Conservation (phyloP, 192 early-diverging fungal genomes). For the Geranomyces michiganensis region DNA sequence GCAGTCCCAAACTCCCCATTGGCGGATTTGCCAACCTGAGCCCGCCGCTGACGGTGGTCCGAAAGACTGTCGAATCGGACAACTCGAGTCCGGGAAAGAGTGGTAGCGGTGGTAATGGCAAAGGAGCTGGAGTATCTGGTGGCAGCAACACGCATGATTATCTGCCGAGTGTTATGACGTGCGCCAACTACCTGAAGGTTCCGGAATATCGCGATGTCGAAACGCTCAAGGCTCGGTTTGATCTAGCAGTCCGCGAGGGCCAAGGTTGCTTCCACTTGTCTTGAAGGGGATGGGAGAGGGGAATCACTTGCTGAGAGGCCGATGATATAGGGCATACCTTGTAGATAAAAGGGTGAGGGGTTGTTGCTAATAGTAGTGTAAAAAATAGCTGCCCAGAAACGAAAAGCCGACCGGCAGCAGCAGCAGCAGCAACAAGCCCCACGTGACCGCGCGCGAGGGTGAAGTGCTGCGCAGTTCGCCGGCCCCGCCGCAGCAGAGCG, state of each 20-base stretch:
- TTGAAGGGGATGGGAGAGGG: conserved; percentile 5
- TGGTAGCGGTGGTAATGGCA: not conserved
- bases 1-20: conserved; percentile 84
- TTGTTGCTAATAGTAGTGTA: too few species aligned
- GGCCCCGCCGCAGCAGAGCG: too few species aligned
- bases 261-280: conserved; percentile 66
- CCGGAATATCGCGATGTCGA: conserved; percentile 76
- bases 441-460: too few species aligned
- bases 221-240: conserved; percentile 67
- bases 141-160: conserved; percentile 65
- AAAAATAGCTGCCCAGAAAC: too few species aligned
- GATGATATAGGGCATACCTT: too few species aligned
- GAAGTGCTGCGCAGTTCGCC: too few species aligned
- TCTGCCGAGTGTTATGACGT: conserved; percentile 95
- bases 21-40: conserved; percentile 83
- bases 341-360: too few species aligned
- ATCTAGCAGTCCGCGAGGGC: conserved; percentile 80
- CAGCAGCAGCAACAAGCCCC: too few species aligned
- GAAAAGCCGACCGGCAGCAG: too few species aligned
- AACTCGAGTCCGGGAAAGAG: not conserved
- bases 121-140: not conserved
- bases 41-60: conserved; percentile 86
- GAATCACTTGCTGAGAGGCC: too few species aligned
- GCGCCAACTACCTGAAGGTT: conserved; percentile 92
- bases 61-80: conserved; percentile 58